A percentile compares a stretch with the other conserved stretches of the same genome.
Conservation (phyloP, 1,284 basidiomycete genomes). For the Chondrostereum purpureum region DNA sequence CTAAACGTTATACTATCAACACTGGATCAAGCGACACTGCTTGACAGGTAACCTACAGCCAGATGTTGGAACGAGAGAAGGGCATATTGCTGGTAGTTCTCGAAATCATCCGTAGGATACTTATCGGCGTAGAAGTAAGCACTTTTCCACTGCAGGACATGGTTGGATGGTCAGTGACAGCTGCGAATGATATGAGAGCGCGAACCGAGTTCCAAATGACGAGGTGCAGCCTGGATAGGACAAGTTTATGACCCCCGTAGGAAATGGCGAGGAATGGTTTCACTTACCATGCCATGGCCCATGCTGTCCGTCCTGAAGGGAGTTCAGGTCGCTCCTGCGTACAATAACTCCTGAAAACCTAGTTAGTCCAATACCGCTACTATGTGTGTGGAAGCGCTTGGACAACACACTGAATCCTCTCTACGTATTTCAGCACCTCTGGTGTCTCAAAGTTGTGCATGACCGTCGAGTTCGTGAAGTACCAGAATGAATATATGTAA, state of each 20-base stretch:
- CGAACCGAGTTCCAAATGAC: conserved; percentile 16
- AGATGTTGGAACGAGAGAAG: conserved; percentile 11
- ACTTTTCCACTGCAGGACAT: conserved; percentile 15
- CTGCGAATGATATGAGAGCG: background rate
- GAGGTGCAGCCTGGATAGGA: conserved; percentile 13
- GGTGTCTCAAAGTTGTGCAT: conserved; percentile 9
- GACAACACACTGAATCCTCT: conserved; percentile 12
- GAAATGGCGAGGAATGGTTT: background rate
- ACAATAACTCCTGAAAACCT: conserved; percentile 8
- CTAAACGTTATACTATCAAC: conserved; percentile 6
- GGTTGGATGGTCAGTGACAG: background rate
- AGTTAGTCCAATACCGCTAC: background rate
- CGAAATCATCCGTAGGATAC: conserved; percentile 13
- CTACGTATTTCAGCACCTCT: conserved; percentile 12
- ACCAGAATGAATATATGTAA: background rate
- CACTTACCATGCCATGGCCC: conserved; percentile 17
- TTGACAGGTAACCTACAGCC: conserved; percentile 7
- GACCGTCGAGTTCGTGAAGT: background rate
- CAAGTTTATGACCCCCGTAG: background rate
- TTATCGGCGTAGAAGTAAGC: conserved; percentile 16
- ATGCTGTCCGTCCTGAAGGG: conserved; percentile 11
- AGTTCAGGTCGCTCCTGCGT: conserved; percentile 10
- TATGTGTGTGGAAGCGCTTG: background rate
- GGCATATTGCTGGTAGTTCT: conserved; percentile 14
- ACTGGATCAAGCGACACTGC: background rate